Evolutionary conservation across 139 green algal genomes (phyloP).

Genomic region (Pedinophyceae sp.): DNA sequence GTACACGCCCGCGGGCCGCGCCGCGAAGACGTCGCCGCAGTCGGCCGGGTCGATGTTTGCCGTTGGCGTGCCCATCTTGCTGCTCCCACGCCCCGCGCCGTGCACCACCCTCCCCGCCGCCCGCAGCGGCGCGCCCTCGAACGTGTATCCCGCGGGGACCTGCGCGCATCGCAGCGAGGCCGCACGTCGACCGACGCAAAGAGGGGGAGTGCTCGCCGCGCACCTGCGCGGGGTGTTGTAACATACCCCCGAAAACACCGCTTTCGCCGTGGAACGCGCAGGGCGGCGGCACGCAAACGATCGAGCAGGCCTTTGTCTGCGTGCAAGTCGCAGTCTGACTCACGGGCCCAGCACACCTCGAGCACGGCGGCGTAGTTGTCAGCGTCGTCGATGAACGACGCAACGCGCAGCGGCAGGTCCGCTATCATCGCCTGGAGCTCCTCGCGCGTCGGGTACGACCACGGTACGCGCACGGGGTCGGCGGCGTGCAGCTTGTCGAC

Average conservation of each 20-base stretch:
- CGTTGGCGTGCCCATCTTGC: conserved; percentile 1
- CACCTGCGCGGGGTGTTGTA: no score
- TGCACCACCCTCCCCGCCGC: not conserved
- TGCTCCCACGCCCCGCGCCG: conserved; percentile 1
- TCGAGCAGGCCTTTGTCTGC: no score
- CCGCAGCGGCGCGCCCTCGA: conserved; percentile 1
- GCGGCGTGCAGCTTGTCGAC: conserved; percentile 1
- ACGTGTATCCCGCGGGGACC: no score
- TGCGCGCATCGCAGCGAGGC: no score
- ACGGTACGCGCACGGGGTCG: conserved; percentile 1
- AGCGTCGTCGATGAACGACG: not conserved
- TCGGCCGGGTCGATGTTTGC: not conserved
- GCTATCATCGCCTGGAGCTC: not conserved
- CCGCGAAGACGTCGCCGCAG: not conserved
- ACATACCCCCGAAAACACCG: no score
- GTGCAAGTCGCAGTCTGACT: no score
- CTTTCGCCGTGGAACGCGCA: no score
- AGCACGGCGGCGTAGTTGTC: not conserved
- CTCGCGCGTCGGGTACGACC: no score
- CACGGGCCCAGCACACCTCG: no score
- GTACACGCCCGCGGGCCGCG: conserved; percentile 1
- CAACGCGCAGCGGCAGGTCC: not conserved
- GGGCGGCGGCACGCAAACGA: no score
- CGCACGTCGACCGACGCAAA: no score
- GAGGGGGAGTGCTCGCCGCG: no score